Conservation (phyloP, 2,329 filamentous ascomycete genomes). For the Alternaria gansuensis region DNA sequence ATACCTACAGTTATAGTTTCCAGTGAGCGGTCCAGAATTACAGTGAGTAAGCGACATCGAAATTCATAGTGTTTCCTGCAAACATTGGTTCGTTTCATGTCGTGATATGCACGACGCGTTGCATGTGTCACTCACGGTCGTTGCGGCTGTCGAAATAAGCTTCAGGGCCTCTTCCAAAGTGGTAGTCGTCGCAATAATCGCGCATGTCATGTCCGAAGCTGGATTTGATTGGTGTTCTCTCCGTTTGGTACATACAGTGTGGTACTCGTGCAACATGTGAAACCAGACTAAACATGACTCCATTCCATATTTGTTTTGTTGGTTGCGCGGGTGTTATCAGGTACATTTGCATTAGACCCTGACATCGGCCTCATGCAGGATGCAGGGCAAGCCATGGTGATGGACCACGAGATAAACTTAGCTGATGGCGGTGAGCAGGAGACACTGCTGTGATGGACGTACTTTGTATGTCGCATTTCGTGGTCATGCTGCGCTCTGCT, state of each 20-base stretch:
- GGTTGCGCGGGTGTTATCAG: constrained; percentile 4
- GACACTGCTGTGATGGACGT: neutral
- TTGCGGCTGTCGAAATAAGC: constrained; percentile 3
- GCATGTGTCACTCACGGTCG: neutral
- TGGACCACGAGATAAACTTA: constrained; percentile 15
- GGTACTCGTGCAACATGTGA: neutral
- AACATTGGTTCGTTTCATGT: neutral
- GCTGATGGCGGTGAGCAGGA: constrained; percentile 14
- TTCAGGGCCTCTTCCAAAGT: neutral
- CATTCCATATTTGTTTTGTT: neutral
- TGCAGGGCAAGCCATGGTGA: constrained; percentile 14
- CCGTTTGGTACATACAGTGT: neutral
- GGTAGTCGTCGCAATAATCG: constrained; percentile 5
- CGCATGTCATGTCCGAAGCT: neutral
- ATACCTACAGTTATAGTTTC: neutral
- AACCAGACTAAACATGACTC: constrained; percentile 1
- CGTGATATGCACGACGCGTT: neutral
- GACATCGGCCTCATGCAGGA: constrained; percentile 11
- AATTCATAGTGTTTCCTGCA: neutral
- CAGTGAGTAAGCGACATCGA: neutral
- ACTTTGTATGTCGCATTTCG: constrained; percentile 6
- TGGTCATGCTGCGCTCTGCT: constrained; percentile 11
- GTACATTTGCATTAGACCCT: constrained; percentile 13
- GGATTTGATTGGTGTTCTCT: neutral
- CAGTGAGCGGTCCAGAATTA: neutral